A percentile compares a stretch with the other conserved stretches of the same genome.
These are phyloP conservation scores for Maudiozyma barnettii DNA, from an alignment of 805 yeast genomes.

Conservation along the genomic window DNA sequence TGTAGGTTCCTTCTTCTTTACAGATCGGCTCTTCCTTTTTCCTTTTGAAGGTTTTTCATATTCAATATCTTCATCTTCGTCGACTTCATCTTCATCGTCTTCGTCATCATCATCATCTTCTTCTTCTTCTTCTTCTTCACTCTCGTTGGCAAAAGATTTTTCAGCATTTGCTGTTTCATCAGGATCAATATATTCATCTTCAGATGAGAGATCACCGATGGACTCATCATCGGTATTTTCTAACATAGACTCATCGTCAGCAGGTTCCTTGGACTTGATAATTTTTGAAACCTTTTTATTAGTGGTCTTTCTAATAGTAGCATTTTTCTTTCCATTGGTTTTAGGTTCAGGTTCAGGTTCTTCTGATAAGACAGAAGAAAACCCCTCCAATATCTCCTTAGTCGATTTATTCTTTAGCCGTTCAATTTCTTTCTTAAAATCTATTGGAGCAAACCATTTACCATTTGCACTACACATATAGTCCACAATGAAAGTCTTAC, in stretches of 20 bases:
- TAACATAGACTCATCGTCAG: no score
- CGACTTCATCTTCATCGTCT: not conserved
- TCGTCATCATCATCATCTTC: not conserved
- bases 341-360: no score
- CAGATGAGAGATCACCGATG: not conserved
- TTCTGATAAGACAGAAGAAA: no score
- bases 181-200: not conserved
- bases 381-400: not conserved
- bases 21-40: not conserved
- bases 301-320: no score
- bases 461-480: constrained; percentile 15
- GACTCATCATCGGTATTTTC: no score
- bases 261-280: no score
- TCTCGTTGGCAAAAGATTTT: constrained; percentile 8
- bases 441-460: constrained; percentile 8
- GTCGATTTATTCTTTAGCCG: not conserved
- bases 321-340: no score
- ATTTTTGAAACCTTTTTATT: no score
- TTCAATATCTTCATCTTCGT: not conserved
- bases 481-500: constrained; percentile 9
- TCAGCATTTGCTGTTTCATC: constrained; percentile 10
- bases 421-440: constrained; percentile 6
- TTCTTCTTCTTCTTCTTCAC: not conserved
- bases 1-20: not conserved
- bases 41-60: not conserved